Conservation (phyloP, 768 basidiomycete genomes). For the Sutorius australiensis region DNA sequence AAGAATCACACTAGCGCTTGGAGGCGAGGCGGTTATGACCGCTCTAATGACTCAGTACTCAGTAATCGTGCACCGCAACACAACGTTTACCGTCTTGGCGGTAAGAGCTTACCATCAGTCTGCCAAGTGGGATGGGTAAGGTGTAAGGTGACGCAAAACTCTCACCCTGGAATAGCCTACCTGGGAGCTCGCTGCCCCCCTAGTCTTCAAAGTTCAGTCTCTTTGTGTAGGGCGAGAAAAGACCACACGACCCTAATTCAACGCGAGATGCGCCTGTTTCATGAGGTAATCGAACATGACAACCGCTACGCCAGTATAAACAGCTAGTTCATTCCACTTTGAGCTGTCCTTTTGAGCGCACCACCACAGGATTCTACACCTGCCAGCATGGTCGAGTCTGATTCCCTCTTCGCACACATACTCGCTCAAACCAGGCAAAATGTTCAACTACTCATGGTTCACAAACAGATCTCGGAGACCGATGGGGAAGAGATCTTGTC, state of each 20-base stretch:
- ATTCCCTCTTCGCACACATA: constrained; percentile 34
- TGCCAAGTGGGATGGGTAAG: not conserved
- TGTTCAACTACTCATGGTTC: constrained; percentile 41
- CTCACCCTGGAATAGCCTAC: not conserved
- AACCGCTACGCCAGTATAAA: constrained; percentile 10
- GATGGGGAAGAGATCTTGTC: constrained; percentile 40
- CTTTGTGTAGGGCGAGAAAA: not conserved
- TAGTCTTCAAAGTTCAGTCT: not conserved
- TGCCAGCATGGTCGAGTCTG: constrained; percentile 23
- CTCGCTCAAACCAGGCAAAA: constrained; percentile 46
- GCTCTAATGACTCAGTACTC: not conserved
- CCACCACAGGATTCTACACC: not conserved
- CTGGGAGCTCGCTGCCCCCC: not conserved
- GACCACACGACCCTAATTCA: not conserved
- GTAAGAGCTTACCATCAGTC: too few relatives aligned
- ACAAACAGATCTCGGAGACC: constrained; percentile 38
- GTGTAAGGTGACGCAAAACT: not conserved
- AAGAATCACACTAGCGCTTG: not conserved
- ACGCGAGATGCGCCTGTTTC: not conserved
- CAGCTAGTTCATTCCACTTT: not conserved
- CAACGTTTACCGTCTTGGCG: not conserved
- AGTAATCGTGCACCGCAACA: too few relatives aligned
- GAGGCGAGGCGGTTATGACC: not conserved
- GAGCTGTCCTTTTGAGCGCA: not conserved
- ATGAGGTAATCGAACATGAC: constrained; percentile 24